Percentiles rank a stretch among this genome's conserved stretches.
These are phyloP conservation scores for Oryza longistaminata DNA, from an alignment of 176 grass and related monocot species.

Conservation along the genomic window DNA sequence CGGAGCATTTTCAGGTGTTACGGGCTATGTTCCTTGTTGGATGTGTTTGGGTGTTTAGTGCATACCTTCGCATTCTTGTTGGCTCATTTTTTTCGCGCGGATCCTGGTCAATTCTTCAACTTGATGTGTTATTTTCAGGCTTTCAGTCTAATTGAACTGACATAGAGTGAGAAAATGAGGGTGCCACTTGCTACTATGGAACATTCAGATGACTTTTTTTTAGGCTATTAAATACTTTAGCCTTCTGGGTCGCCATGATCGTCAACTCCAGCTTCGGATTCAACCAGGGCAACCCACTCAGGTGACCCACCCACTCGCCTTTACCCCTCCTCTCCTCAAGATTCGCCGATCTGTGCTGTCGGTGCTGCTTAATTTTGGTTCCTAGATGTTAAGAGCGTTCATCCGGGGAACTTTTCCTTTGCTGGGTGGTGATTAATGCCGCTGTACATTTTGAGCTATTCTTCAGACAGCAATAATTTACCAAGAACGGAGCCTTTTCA, in stretches of 20 bases:
- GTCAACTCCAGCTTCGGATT: slow-evolving; percentile 99
- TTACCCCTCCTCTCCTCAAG: not conserved
- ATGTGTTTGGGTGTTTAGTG: not conserved
- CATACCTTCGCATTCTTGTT: not conserved
- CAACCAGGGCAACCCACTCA: slow-evolving; percentile 96
- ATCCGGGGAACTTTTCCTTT: not conserved
- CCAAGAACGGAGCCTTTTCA: not conserved
- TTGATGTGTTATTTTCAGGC: not conserved
- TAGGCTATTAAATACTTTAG: no score
- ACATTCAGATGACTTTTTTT: not conserved
- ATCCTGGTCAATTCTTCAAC: slow-evolving; percentile 12
- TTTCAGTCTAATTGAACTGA: not conserved
- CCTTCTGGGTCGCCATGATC: slow-evolving; percentile 99
- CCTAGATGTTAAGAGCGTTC: not conserved
- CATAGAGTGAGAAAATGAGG: not conserved
- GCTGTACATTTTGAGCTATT: not conserved
- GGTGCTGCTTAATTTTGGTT: not conserved
- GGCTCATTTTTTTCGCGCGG: not conserved
- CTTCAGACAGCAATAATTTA: not conserved
- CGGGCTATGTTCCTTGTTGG: not conserved
- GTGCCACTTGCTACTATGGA: not conserved
- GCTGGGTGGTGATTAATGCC: not conserved
- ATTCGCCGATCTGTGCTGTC: not conserved
- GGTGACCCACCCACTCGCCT: slow-evolving; percentile 30
- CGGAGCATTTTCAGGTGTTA: not conserved